Evolutionary conservation across 2,329 filamentous ascomycete species (phyloP).

Genomic region (Fusarium papillatum): DNA sequence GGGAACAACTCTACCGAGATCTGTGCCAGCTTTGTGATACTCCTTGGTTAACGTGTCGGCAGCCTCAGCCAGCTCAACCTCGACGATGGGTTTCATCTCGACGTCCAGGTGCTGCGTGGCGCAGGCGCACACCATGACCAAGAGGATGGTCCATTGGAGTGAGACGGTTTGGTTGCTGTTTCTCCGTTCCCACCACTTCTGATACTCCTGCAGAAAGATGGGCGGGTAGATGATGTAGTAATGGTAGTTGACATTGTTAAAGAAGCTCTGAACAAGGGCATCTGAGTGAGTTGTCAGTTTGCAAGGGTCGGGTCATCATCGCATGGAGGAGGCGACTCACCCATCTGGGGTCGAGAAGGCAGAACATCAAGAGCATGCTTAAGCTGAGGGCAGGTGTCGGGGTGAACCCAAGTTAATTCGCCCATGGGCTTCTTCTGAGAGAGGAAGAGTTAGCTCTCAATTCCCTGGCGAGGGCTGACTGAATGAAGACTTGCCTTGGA

Average conservation of each 20-base stretch:
- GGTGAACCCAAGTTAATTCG: constrained; percentile 35
- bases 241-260: constrained; percentile 52
- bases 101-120: constrained; percentile 48
- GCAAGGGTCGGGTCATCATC: no score
- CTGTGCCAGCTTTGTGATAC: constrained; percentile 48
- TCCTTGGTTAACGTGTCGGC: constrained; percentile 43
- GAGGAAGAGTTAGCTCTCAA: not conserved
- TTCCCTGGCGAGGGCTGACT: not conserved
- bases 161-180: constrained; percentile 44
- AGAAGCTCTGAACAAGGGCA: constrained; percentile 52
- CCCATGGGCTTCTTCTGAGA: constrained; percentile 25
- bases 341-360: constrained; percentile 49
- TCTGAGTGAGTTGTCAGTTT: constrained; percentile 40
- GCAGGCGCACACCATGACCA: constrained; percentile 54
- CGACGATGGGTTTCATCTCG: constrained; percentile 46
- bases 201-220: constrained; percentile 50
- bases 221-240: constrained; percentile 54
- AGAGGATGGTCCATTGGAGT: constrained; percentile 52
- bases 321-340: constrained; percentile 32
- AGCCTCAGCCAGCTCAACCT: constrained; percentile 45
- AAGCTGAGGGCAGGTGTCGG: constrained; percentile 45
- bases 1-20: constrained; percentile 50
- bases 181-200: constrained; percentile 49
- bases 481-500: constrained; percentile 35
- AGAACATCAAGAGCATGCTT: constrained; percentile 47